Evolutionary conservation across 805 yeast species (phyloP).

Genomic region (Ogataea thermomethanolica): DNA sequence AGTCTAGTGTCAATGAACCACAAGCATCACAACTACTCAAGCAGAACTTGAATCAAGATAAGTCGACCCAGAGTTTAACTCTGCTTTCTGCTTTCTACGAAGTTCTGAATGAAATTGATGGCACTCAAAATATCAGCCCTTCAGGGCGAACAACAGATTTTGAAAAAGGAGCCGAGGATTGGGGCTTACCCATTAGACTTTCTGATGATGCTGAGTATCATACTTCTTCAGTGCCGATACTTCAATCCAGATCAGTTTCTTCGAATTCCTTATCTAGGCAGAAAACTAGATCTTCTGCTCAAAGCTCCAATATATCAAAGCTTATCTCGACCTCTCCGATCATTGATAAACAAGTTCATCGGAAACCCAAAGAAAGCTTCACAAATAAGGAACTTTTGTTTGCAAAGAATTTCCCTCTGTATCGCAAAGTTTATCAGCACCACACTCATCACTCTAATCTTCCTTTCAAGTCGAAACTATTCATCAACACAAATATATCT

Average conservation of each 20-base stretch:
- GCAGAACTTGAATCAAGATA: too few relatives aligned
- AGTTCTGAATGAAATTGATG: slow-evolving; percentile 30
- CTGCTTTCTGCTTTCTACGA: slow-evolving; percentile 36
- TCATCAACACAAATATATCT: slow-evolving; percentile 57
- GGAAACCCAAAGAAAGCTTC: slow-evolving; percentile 2
- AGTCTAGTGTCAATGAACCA: too few relatives aligned
- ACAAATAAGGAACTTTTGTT: slow-evolving; percentile 57
- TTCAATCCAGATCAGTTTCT: slow-evolving; percentile 8
- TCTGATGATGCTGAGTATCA: slow-evolving; percentile 17
- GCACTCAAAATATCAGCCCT: neutral
- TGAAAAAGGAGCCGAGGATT: slow-evolving; percentile 19
- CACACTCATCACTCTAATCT: slow-evolving; percentile 48
- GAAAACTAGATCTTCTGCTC: slow-evolving; percentile 18
- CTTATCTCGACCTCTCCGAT: slow-evolving; percentile 24
- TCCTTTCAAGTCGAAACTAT: slow-evolving; percentile 44
- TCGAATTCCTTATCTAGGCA: slow-evolving; percentile 18
- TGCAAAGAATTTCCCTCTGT: slow-evolving; percentile 79
- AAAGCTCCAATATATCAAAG: slow-evolving; percentile 22
- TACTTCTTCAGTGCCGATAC: slow-evolving; percentile 16
- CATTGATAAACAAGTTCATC: slow-evolving; percentile 11
- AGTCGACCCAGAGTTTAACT: slow-evolving; percentile 14
- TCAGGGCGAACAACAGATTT: slow-evolving; percentile 1
- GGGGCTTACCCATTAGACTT: slow-evolving; percentile 23
- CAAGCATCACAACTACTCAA: too few relatives aligned
- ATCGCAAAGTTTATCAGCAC: slow-evolving; percentile 57